Evolutionary conservation across 495 filamentous ascomycete species (phyloP).

Genomic region (Evernia prunastri): DNA sequence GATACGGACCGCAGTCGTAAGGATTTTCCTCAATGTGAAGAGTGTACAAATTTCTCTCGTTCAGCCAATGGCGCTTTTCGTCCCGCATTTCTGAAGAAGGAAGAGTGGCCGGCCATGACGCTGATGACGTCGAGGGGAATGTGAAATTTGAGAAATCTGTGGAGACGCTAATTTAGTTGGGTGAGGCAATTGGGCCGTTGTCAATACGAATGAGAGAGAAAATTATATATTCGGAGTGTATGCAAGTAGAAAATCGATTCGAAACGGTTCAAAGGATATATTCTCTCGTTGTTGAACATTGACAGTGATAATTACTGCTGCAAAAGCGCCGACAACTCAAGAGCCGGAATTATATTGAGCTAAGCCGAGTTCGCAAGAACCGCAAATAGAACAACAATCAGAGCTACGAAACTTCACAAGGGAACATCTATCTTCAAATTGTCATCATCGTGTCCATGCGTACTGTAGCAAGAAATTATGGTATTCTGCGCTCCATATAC

Average conservation of each 20-base stretch:
- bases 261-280: no score
- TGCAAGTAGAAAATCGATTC: not conserved
- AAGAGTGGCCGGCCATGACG: conserved; percentile 7
- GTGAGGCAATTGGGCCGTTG: not conserved
- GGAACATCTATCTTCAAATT: not conserved
- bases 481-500: not conserved
- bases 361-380: no score
- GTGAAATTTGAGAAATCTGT: not conserved
- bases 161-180: conserved; percentile 14
- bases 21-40: conserved; percentile 44
- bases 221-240: not conserved
- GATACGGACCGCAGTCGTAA: conserved; percentile 72
- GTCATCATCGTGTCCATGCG: not conserved
- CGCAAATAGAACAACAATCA: no score
- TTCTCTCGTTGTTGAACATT: not conserved
- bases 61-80: conserved; percentile 18
- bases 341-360: no score
- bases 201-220: not conserved
- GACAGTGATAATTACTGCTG: no score
- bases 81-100: conserved; percentile 1
- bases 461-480: not conserved
- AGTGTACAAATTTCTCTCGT: conserved; percentile 15
- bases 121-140: not conserved
- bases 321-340: no score
- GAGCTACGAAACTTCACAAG: no score